Base-by-base conservation (phyloP, 345 rosid species). In the Turnera subulata region DNA sequence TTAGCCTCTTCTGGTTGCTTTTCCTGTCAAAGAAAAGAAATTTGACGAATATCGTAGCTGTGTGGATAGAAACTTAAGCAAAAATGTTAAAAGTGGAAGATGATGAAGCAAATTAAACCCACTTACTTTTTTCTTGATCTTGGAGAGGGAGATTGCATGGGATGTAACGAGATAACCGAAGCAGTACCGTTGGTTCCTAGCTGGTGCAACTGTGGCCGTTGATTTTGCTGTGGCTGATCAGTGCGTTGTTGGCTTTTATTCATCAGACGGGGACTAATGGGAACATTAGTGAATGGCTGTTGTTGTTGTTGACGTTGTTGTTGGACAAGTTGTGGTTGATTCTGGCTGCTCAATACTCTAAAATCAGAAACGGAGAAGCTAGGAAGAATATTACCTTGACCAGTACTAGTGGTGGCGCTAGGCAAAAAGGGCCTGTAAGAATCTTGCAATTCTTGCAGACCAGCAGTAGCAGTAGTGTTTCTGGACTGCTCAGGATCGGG, bases 61-160 rank as follows among this genome's bases (percentile, higher is more conserved):
- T 12, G 18, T n/a, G n/a, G n/a, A n/a, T n/a, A n/a, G 50, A 7
- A 51, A 23, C 47, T 58, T 54, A 46, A 23, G 21, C 47, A 24
- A 29, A 20, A 65, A 29, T 5, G 13, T 42, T 26, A 13, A 46
- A n/a, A n/a, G n/a, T n/a, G n/a, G n/a, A n/a, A 32, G 21, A 12
- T 7, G 17, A 49, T 14, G 33, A 20, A 18, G 18, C 11, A 13
- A 53, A 62, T 43, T 40, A 61, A 32, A 45, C 11, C n/a, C 38
- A 46, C 22, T 13, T 61, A 83, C 84, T 80, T 79, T 58, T 77
- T 84, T 58, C 86, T 84, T 26, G 84, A 66, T 71, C 89, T 73
- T 7, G 84, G 71, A 22, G 77, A 37, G 58, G 61, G 66, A 11
- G 71, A 42, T 46, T 50, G 75, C 55, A 56, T 14, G 55, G 56